These are phyloP conservation scores for Leishmania tarentolae DNA, from an alignment of 208 protist species.

Conservation along the genomic window DNA sequence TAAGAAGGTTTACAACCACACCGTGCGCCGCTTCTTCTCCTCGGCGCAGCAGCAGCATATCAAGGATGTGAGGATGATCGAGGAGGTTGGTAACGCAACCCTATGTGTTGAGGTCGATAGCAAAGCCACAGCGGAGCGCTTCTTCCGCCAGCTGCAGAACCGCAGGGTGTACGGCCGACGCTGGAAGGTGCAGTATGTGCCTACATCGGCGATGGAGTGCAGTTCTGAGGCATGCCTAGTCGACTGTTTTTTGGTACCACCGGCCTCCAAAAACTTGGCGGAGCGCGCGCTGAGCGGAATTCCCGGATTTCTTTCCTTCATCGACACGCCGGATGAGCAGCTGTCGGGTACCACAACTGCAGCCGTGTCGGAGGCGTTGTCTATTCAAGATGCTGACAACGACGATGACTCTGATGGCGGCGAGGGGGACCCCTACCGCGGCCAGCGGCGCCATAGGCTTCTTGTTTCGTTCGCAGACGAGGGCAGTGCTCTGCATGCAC, in stretches of 20 bases:
- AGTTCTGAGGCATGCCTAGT: conserved; percentile 69
- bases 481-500: conserved; percentile 78
- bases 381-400: conserved; percentile 33
- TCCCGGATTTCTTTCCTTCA: conserved; percentile 71
- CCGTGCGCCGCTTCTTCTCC: conserved; percentile 59
- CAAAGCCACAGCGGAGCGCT: conserved; percentile 51
- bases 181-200: conserved; percentile 81
- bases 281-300: conserved; percentile 62
- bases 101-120: conserved; percentile 63
- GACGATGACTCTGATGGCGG: conserved; percentile 22
- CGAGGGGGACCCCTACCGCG: conserved; percentile 6
- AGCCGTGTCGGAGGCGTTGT: conserved; percentile 13
- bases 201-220: conserved; percentile 33
- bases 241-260: conserved; percentile 58
- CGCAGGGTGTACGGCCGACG: conserved; percentile 63
- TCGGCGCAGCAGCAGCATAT: conserved; percentile 29
- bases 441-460: conserved; percentile 16
- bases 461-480: conserved; percentile 84
- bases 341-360: conserved; percentile 6
- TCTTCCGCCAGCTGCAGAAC: conserved; percentile 76
- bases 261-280: conserved; percentile 45
- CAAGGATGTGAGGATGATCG: conserved; percentile 50
- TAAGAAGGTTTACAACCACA: conserved; percentile 66
- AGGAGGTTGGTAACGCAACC: conserved; percentile 75
- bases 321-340: conserved; percentile 32